phyloP scores from a whole-genome alignment of 2,329 filamentous ascomycete species.

The Dactylellina drechsleri region DNA sequence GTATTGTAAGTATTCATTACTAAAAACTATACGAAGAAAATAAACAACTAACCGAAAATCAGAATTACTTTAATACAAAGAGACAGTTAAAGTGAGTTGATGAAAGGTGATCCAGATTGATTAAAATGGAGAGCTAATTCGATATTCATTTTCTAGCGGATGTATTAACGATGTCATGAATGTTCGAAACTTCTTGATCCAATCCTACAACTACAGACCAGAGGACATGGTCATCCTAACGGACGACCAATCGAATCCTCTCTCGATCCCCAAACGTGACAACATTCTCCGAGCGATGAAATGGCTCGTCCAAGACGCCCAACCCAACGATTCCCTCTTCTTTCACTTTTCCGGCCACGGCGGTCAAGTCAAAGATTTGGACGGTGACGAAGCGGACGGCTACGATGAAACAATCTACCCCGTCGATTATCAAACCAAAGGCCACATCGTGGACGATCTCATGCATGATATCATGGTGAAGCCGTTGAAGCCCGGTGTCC shows the following conservation, averaged over 20 bases:
- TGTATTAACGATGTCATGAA: conserved; percentile 99
- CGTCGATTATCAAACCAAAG: conserved; percentile 80
- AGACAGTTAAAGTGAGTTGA: conserved; percentile 38
- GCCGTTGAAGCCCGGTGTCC: conserved; percentile 68
- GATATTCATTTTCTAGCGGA: conserved; percentile 68
- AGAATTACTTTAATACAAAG: conserved; percentile 53
- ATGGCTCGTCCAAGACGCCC: conserved; percentile 94
- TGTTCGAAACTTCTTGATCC: conserved; percentile 89
- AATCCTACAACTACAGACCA: conserved; percentile 89
- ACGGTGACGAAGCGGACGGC: conserved; percentile 82
- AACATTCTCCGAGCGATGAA: conserved; percentile 97
- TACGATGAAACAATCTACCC: conserved; percentile 87
- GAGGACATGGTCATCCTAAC: conserved; percentile 98
- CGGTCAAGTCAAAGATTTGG: conserved; percentile 81
- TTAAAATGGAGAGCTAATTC: conserved; percentile 13
- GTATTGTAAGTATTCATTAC: conserved; percentile 40
- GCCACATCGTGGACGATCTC: conserved; percentile 84
- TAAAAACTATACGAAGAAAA: background rate
- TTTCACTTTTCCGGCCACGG: conserved; percentile 90
- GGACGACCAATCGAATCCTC: conserved; percentile 95
- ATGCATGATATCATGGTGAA: conserved; percentile 79
- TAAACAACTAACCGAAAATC: conserved; percentile 22
- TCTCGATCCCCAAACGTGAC: conserved; percentile 95
- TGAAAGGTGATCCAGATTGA: background rate
- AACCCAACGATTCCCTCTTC: conserved; percentile 92